Percentiles rank a stretch among this genome's conserved stretches.
Conservation (phyloP, 164 flowering plant genomes). For the Macadamia integrifolia region DNA sequence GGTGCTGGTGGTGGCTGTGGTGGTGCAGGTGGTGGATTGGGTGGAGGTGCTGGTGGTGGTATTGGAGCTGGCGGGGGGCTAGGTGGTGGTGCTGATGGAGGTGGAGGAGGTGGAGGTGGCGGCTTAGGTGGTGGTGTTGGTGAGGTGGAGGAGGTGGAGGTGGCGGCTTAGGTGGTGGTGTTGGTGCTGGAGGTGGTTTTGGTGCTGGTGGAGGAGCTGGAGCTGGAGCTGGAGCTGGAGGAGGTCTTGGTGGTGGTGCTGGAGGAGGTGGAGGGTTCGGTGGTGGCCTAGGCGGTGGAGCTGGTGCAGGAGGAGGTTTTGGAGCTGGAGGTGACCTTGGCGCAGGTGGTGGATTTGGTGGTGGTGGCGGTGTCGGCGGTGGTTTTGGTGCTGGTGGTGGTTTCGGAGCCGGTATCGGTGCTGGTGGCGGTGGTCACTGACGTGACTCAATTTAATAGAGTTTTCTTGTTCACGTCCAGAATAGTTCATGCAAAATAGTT, state of each 20-base stretch:
- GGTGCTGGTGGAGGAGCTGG: slow-evolving; percentile 6
- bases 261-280: slow-evolving; percentile 9
- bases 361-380: slow-evolving; percentile 6
- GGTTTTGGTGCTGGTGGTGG: background rate
- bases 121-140: slow-evolving; percentile 1
- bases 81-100: background rate
- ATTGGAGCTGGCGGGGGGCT: background rate
- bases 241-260: slow-evolving; percentile 5
- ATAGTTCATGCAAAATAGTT: too few relatives aligned
- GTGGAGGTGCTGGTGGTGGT: slow-evolving; percentile 13
- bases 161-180: background rate
- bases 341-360: slow-evolving; percentile 6
- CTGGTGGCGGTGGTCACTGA: background rate
- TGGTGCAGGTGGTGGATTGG: background rate
- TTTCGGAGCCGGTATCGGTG: background rate
- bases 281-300: slow-evolving; percentile 12
- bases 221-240: slow-evolving; percentile 4
- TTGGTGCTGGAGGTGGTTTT: slow-evolving; percentile 4
- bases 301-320: slow-evolving; percentile 12
- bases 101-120: background rate
- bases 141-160: too few relatives aligned
- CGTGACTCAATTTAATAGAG: background rate
- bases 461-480: background rate
- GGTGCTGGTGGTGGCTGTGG: slow-evolving; percentile 1
- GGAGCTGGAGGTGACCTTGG: slow-evolving; percentile 6